A percentile compares a stretch with the other conserved stretches of the same genome.
phyloP scores from a whole-genome alignment of 345 rosid genomes.

The Physaria fendleri region DNA sequence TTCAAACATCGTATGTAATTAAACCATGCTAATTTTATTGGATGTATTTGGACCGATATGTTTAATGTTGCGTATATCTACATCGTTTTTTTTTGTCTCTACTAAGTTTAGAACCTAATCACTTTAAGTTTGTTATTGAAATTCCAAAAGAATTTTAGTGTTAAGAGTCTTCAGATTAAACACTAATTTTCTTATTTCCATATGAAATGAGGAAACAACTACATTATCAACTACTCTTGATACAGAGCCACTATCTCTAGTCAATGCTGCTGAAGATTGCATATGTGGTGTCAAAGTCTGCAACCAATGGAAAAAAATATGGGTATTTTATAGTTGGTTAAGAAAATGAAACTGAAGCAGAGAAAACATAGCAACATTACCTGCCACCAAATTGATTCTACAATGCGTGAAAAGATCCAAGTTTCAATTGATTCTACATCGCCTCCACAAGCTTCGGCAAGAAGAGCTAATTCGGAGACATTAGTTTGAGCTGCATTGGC shows the following conservation, averaged over 20 bases:
- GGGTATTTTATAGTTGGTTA: background rate
- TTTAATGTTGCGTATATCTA: too few species aligned
- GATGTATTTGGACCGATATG: too few species aligned
- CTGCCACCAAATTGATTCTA: conserved; percentile 99
- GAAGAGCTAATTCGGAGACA: conserved; percentile 69
- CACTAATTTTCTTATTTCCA: too few species aligned
- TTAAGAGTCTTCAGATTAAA: too few species aligned
- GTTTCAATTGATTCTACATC: conserved; percentile 92
- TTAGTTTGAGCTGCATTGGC: conserved; percentile 77
- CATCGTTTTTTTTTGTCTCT: too few species aligned
- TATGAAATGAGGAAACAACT: too few species aligned
- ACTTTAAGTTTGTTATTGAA: too few species aligned
- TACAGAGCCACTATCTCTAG: conserved; percentile 36
- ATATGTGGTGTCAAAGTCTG: conserved; percentile 94
- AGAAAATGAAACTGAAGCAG: background rate
- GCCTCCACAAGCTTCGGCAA: conserved; percentile 89
- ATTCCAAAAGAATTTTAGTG: too few species aligned
- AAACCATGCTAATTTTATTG: too few species aligned
- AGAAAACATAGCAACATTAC: conserved; percentile 27
- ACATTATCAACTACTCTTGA: too few species aligned
- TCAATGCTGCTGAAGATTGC: conserved; percentile 55
- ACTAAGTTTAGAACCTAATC: too few species aligned
- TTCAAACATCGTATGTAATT: too few species aligned
- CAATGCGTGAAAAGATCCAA: conserved; percentile 82
- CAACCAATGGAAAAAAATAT: conserved; percentile 20